Evolutionary conservation across 352 stramenopile species (phyloP).

Genomic region (Phytophthora constricta): DNA sequence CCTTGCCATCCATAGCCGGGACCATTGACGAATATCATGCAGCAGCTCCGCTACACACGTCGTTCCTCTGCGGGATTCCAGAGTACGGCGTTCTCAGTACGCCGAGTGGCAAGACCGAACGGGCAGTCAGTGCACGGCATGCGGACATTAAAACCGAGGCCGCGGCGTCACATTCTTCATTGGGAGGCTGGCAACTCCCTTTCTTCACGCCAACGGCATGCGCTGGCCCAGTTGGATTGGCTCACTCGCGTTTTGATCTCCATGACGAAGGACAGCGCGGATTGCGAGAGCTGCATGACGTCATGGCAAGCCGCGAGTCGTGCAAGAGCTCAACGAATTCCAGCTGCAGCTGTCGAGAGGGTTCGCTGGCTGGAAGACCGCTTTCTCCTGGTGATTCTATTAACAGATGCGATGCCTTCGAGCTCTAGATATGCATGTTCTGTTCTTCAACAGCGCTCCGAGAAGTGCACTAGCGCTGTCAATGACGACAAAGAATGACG

Average conservation of each 20-base stretch:
- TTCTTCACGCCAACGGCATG: conserved; percentile 17
- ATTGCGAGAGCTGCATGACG: conserved; percentile 6
- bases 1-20: background rate
- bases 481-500: too few species aligned
- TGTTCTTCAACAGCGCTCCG: too few species aligned
- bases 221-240: conserved; percentile 25
- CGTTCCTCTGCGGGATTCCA: conserved; percentile 10
- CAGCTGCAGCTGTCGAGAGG: too few species aligned
- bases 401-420: too few species aligned
- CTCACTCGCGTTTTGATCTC: background rate
- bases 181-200: background rate
- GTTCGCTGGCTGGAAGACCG: too few species aligned
- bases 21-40: conserved; percentile 8
- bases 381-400: too few species aligned
- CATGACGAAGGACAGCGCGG: background rate
- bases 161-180: conserved; percentile 22
- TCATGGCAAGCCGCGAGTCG: conserved; percentile 6
- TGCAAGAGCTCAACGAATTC: too few species aligned
- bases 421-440: too few species aligned
- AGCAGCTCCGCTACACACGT: conserved; percentile 11
- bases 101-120: conserved; percentile 5
- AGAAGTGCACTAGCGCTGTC: too few species aligned
- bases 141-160: conserved; percentile 11
- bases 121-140: conserved; percentile 4
- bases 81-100: background rate